Base-by-base conservation (phyloP, 176 grass and related monocot genomes). In the Tillandsia leiboldiana region DNA sequence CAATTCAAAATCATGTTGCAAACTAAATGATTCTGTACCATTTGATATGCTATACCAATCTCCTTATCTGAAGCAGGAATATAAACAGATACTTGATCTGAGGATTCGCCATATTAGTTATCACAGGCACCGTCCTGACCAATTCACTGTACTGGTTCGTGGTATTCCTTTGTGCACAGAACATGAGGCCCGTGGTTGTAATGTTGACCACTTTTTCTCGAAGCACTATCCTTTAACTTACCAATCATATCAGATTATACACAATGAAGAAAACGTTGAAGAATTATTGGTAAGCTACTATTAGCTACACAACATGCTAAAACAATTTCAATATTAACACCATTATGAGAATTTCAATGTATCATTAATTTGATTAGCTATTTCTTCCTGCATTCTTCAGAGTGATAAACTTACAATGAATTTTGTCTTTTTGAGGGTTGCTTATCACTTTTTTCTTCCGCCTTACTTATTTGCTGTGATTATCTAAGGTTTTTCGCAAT, bases 171-270 rank as follows among this genome's bases (percentile, higher is more conserved):
- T 69, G 27, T 96, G 87, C 61, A 58, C 67, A 33, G 84, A 91
- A 50, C 87, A 96, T 75, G 77, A 80, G 67, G 76, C 73, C 72
- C 78, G 77, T 53, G 91, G 91, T 65, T 96, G 91, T 61, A 78
- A 49, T 79, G 84, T 85, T 68, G 84, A 88, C 58, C 84, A 91
- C 71, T 96, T 91, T 33, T 96, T 91, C 82, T 96, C 87, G 49
- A 96, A 91, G 74, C 84, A 96, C 71, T 85, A 86, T 62, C 73
- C 61, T 63, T 72, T 20, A 6, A 77, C 84, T 24, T 96, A 96
- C 74, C 84, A 79, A 51, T 71, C 87, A 8, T 88, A 83, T 80
- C 79, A 83, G 73, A 81, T 83, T 68, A 63, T 88, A 68, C 76
- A 96, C 20, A 80, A 88, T 51, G 65, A 64, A 23, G 76, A 73